Evolutionary conservation across 768 basidiomycete species (phyloP).

Genomic region (Phaeolepiota aurea): DNA sequence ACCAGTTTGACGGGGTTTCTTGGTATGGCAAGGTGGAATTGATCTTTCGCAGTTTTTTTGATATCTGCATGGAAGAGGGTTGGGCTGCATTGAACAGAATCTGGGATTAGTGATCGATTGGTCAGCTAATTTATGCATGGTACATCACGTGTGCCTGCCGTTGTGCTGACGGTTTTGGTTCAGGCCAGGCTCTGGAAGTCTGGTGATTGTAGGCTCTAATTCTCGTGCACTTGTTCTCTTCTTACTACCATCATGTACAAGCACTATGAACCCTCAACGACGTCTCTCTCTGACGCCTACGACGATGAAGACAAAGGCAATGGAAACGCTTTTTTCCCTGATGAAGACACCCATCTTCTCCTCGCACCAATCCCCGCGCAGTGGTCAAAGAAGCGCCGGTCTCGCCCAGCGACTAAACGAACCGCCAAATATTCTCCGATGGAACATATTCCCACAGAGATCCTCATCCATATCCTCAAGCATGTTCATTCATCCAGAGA

Average conservation of each 20-base stretch:
- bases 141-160: not conserved
- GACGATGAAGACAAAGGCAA: slow-evolving; percentile 43
- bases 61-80: not conserved
- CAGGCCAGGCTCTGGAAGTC: no score
- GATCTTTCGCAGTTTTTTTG: not conserved
- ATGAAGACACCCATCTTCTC: slow-evolving; percentile 30
- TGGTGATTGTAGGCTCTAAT: not conserved
- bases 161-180: not conserved
- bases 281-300: slow-evolving; percentile 73
- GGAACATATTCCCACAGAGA: slow-evolving; percentile 74
- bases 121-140: not conserved
- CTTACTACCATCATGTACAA: slow-evolving; percentile 28
- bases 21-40: not conserved
- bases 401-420: slow-evolving; percentile 10
- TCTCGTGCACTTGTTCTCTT: no score
- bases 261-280: slow-evolving; percentile 62
- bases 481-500: slow-evolving; percentile 70
- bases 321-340: slow-evolving; percentile 45
- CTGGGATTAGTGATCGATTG: not conserved
- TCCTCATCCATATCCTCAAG: slow-evolving; percentile 88
- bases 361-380: slow-evolving; percentile 56
- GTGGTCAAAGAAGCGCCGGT: slow-evolving; percentile 39
- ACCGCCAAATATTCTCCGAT: slow-evolving; percentile 44
- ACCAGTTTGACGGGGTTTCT: not conserved
- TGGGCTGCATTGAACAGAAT: not conserved